Conservation (phyloP, 2,329 filamentous ascomycete genomes). For the Simplicillium sp. region DNA sequence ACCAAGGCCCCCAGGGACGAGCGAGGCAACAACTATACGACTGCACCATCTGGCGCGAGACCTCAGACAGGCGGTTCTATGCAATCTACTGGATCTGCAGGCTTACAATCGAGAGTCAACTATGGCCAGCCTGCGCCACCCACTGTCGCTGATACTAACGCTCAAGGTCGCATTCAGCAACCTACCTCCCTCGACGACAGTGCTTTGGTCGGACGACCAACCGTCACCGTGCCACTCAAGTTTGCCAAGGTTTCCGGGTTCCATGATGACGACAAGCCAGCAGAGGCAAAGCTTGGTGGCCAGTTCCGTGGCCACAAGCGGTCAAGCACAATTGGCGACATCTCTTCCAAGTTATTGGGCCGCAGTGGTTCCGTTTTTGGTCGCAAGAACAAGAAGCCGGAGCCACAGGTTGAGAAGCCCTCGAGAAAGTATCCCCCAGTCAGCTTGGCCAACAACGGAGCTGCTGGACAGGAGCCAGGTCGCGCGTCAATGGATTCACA, state of each 20-base stretch:
- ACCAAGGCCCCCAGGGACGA: neutral
- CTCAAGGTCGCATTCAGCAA: conserved; percentile 82
- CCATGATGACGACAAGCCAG: conserved; percentile 38
- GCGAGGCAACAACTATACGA: conserved; percentile 35
- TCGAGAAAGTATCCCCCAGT: conserved; percentile 75
- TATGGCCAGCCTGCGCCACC: conserved; percentile 87
- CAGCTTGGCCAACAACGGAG: conserved; percentile 72
- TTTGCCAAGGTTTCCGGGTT: conserved; percentile 51
- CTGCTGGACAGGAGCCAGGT: conserved; percentile 42
- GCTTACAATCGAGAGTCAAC: conserved; percentile 47
- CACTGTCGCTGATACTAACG: conserved; percentile 79
- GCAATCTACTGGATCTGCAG: conserved; percentile 59
- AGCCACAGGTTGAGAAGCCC: conserved; percentile 51
- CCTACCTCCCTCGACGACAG: conserved; percentile 54
- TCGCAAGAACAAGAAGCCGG: conserved; percentile 38
- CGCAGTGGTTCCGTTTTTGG: conserved; percentile 75
- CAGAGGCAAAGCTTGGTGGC: conserved; percentile 17
- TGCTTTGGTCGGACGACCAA: conserved; percentile 51
- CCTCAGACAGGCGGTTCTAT: conserved; percentile 79
- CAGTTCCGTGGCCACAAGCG: conserved; percentile 48
- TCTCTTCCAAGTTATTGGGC: conserved; percentile 78
- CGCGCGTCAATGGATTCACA: conserved; percentile 63
- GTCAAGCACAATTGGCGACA: conserved; percentile 68
- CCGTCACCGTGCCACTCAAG: conserved; percentile 50
- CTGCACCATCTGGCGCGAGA: conserved; percentile 36